phyloP scores from a whole-genome alignment of 805 yeast species.

The Starmerella tilneyi region DNA sequence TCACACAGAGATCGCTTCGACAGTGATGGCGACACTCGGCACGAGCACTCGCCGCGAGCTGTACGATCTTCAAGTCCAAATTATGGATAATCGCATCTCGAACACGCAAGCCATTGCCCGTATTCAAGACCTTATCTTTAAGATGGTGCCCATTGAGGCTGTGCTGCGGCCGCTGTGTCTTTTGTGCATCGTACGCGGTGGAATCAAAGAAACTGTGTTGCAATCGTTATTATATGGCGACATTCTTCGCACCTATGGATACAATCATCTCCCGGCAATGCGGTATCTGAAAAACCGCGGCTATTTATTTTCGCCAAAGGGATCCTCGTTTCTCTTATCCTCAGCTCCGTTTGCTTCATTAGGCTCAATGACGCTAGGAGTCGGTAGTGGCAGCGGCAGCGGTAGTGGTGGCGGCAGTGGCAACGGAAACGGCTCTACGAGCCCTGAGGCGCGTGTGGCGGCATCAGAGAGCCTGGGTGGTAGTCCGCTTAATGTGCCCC shows the following conservation, averaged over 20 bases:
- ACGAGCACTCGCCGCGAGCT: slow-evolving; percentile 26
- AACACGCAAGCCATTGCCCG: slow-evolving; percentile 32
- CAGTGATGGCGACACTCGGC: slow-evolving; percentile 42
- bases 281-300: slow-evolving; percentile 42
- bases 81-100: slow-evolving; percentile 46
- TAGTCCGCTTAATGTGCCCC: slow-evolving; percentile 1
- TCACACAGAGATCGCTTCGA: slow-evolving; percentile 68
- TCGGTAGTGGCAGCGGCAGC: neutral
- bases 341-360: slow-evolving; percentile 28
- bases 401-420: neutral
- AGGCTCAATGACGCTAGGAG: slow-evolving; percentile 4
- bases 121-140: slow-evolving; percentile 44
- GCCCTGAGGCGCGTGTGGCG: neutral
- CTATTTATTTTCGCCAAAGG: slow-evolving; percentile 34
- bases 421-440: neutral
- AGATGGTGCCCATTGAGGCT: slow-evolving; percentile 35
- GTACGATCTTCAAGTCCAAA: slow-evolving; percentile 43
- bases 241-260: slow-evolving; percentile 56
- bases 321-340: slow-evolving; percentile 20
- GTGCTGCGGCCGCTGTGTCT: slow-evolving; percentile 48
- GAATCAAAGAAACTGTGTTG: slow-evolving; percentile 53
- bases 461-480: neutral
- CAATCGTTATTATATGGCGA: slow-evolving; percentile 35
- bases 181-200: slow-evolving; percentile 54
- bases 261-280: slow-evolving; percentile 40